Evolutionary conservation across 208 protist species (phyloP).

Genomic region (Leptomonas pyrrhocoris): DNA sequence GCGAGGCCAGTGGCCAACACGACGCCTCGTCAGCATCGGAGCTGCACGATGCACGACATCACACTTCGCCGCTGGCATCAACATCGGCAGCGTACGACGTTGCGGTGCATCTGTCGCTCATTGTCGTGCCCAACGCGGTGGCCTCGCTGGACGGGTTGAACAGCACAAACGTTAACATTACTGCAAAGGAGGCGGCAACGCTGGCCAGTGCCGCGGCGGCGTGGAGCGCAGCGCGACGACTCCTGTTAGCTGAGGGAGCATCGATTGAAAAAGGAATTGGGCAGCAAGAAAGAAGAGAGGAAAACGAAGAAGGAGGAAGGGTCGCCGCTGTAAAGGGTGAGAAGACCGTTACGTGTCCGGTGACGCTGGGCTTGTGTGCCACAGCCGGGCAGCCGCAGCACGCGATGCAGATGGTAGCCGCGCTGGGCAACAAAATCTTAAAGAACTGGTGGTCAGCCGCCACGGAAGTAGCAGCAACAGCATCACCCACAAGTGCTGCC

Average conservation of each 20-base stretch:
- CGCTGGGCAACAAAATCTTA: constrained; percentile 28
- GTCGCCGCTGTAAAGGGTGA: not conserved
- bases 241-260: not conserved
- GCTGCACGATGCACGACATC: not conserved
- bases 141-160: constrained; percentile 8
- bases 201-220: constrained; percentile 22
- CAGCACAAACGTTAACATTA: constrained; percentile 25
- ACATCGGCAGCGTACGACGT: not conserved
- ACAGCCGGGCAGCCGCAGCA: constrained; percentile 21
- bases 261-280: not conserved
- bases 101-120: constrained; percentile 17
- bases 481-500: too few species aligned
- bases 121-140: constrained; percentile 25
- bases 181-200: constrained; percentile 11
- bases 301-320: not conserved
- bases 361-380: constrained; percentile 26
- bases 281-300: too few species aligned
- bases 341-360: not conserved
- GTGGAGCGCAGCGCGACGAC: constrained; percentile 19
- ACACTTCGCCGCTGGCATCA: not conserved
- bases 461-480: not conserved
- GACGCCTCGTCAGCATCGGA: not conserved
- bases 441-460: constrained; percentile 7
- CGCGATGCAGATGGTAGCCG: constrained; percentile 33
- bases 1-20: not conserved